Evolutionary conservation across 2,329 filamentous ascomycete species (phyloP).

Genomic region (Sporothrix inflata): DNA sequence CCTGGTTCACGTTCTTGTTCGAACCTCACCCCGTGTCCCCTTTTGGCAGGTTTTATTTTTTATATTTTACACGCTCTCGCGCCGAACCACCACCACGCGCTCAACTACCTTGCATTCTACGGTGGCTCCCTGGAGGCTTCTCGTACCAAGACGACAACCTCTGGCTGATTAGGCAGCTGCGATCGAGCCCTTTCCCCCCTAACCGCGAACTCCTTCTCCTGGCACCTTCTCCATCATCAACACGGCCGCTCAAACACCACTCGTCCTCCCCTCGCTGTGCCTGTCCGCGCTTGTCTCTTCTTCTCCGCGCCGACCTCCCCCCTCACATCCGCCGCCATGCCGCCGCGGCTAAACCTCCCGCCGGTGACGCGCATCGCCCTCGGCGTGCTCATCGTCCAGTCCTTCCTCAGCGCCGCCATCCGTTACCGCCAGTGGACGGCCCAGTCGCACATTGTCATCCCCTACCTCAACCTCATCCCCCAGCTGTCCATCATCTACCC

Average conservation of each 20-base stretch:
- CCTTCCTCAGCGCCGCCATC: slow-evolving; percentile 78
- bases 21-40: slow-evolving; percentile 14
- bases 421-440: slow-evolving; percentile 70
- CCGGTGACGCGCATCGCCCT: slow-evolving; percentile 86
- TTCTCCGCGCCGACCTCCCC: not conserved
- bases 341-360: slow-evolving; percentile 85
- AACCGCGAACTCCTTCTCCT: not conserved
- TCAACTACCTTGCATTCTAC: not conserved
- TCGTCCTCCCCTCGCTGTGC: not conserved
- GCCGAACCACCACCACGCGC: not conserved
- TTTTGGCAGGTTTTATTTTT: not conserved
- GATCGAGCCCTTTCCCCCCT: not conserved
- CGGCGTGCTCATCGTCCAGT: slow-evolving; percentile 73
- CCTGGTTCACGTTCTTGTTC: slow-evolving; percentile 2
- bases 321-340: slow-evolving; percentile 55
- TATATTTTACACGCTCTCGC: not conserved
- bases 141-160: too few relatives aligned
- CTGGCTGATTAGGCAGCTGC: not conserved
- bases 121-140: not conserved
- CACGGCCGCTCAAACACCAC: not conserved
- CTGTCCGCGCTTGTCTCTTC: not conserved
- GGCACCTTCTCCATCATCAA: not conserved
- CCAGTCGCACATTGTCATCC: slow-evolving; percentile 69
- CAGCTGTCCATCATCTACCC: slow-evolving; percentile 83
- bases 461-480: slow-evolving; percentile 86